Base-by-base conservation (phyloP, 106 monocot genomes). In the Dendrobium catenatum region DNA sequence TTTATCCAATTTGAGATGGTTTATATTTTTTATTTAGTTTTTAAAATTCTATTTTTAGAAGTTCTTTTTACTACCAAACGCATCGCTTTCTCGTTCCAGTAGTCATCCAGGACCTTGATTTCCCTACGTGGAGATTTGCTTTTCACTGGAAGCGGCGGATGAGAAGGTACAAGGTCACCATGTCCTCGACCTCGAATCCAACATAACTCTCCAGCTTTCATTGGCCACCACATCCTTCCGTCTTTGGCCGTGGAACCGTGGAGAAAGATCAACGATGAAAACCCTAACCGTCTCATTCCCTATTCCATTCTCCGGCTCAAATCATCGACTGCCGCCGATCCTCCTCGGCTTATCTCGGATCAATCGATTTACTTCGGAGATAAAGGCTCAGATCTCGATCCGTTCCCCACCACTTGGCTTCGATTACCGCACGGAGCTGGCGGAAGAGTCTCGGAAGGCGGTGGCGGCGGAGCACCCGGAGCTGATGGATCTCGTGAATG, bases 351-450 rank as follows among this genome's bases (percentile, higher is more conserved):
- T 31, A 6, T 27, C 31, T 31, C 24, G 68, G 68, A 68, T 33
- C n/a, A 31, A 68, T n/a, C 68, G 68, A 31, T 68, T 68, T 9
- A 13, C 68, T 24, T 10, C 26, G 31, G 6, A 5, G 9, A 68
- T 4, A 26, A 68, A 68, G 31, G 0, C 68, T 68, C 58, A 75
- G 58, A 83, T 78, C 7, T 82, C 89, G n/a, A 87, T 96, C 83
- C 84, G 88, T 42, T 79, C 93, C 0, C 96, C 96, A 22, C 90
- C 96, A 16, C 85, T 87, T 0, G 86, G 85, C 6, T 91, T 93
- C 91, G 88, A 91, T 84, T 93, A 91, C 88, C 82, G 68, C 76
- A 47, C 87, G 70, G 86, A 85, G 78, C 51, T 89, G 22, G 64
- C 83, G 5, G 87, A 84, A 11, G 93, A 93, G 15, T 83, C 96